Percentiles rank a stretch among this genome's conserved stretches.
Conservation (phyloP, 2,329 filamentous ascomycete species). For the Phyllosticta citrichinensis region DNA sequence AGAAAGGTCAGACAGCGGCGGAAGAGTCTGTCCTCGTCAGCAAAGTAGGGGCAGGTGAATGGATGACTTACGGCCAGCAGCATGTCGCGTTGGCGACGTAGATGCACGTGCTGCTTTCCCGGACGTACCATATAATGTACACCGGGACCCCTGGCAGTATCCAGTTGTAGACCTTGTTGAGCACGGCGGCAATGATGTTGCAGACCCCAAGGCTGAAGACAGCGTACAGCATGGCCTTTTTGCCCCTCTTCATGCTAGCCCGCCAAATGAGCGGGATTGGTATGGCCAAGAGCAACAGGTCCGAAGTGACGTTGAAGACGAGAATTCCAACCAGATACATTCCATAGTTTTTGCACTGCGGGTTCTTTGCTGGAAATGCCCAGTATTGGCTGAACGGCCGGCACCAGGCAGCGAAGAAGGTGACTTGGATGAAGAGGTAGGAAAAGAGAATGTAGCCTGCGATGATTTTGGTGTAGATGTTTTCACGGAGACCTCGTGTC, state of each 20-base stretch:
- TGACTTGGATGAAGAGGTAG: slow-evolving; percentile 13
- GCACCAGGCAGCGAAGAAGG: slow-evolving; percentile 13
- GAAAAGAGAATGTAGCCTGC: slow-evolving; percentile 11
- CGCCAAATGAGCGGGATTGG: slow-evolving; percentile 11
- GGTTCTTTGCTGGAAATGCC: slow-evolving; percentile 10
- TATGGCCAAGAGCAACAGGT: slow-evolving; percentile 12
- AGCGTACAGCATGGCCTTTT: slow-evolving; percentile 12
- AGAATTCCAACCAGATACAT: slow-evolving; percentile 13
- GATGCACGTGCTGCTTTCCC: slow-evolving; percentile 38
- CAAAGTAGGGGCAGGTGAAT: neutral
- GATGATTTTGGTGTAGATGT: slow-evolving; percentile 10
- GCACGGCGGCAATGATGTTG: slow-evolving; percentile 37
- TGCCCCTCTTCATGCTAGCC: slow-evolving; percentile 10
- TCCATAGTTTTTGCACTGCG: slow-evolving; percentile 12
- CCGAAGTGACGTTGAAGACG: slow-evolving; percentile 14
- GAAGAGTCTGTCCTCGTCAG: neutral
- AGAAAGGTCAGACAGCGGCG: neutral
- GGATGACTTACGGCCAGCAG: slow-evolving; percentile 30
- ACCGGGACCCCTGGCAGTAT: slow-evolving; percentile 33
- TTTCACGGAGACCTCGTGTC: slow-evolving; percentile 5
- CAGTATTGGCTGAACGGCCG: slow-evolving; percentile 15
- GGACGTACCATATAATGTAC: slow-evolving; percentile 42
- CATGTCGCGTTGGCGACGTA: slow-evolving; percentile 41
- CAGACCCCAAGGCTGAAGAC: slow-evolving; percentile 40
- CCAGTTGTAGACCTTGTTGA: slow-evolving; percentile 42